Base-by-base conservation (phyloP, 306 rosid genomes). In the Echinosophora koreensis region DNA sequence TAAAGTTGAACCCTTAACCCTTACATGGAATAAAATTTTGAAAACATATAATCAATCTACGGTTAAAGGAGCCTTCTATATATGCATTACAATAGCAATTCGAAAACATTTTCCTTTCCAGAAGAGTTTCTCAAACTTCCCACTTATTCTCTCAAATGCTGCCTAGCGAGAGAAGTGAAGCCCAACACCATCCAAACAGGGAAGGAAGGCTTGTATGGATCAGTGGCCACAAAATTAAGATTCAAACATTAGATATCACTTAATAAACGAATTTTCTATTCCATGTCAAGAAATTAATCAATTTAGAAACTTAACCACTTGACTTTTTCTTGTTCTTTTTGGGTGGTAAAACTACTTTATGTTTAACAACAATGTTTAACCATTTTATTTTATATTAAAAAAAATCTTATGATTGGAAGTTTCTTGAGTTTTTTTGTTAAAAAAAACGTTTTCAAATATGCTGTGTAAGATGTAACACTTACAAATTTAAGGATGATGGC, bases 131-230 rank as follows among this genome's bases (percentile, higher is more conserved):
- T 8, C 58, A 5, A 52, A 52, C 27, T 52, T 52, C 28, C 16
- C 58, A n/a, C 58, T 51, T 52, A 52, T 15, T 52, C 58, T 47
- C 44, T 54, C 59, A 17, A 7, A 17, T 54, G 37, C 38, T 54
- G 59, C 11, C 34, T 58, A 58, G 64, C n/a, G 3, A 28, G 38
- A 72, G 22, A 42, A 22, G 49, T 73, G 55, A 72, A 57, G 18
- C 37, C 52, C 47, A 17, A 54, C 59, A 6, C 12, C 59, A 54
- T 54, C 59, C 59, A 66, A 66, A 42, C 56, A 41, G 52, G 56
- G 39, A 44, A 11, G 16, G 39, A 3, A 18, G 35, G 56, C 52
- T 65, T 42, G 51, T 66, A 66, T 2, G 39, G 37, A 18, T 71
- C 16, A 22, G 50, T 37, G 4, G 39, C 37, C 65, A 55, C 41